These are phyloP conservation scores for Arabidopsis lyrata DNA, from an alignment of 441 rosid genomes.

Conservation along the genomic window DNA sequence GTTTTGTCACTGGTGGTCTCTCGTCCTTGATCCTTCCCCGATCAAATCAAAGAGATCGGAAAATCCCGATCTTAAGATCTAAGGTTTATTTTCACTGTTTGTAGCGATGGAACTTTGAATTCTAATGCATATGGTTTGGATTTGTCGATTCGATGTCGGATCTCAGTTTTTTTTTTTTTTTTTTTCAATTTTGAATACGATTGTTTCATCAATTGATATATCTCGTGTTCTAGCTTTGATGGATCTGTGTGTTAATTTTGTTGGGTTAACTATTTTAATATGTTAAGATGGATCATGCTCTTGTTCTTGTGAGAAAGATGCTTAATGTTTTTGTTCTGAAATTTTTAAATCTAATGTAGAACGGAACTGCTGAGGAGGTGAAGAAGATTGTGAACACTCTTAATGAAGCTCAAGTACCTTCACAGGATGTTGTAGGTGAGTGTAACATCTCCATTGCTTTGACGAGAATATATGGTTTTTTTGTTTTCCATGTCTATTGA, in stretches of 20 bases:
- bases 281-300: conserved; percentile 5
- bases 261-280: neutral
- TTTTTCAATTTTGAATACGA: neutral
- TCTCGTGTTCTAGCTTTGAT: conserved; percentile 1
- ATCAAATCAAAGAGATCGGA: conserved; percentile 21
- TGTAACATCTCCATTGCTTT: conserved; percentile 11
- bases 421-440: conserved; percentile 69
- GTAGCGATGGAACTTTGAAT: neutral
- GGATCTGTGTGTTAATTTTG: conserved; percentile 16
- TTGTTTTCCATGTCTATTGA: neutral
- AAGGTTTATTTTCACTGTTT: conserved; percentile 6
- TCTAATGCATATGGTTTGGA: conserved; percentile 15
- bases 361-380: conserved; percentile 74
- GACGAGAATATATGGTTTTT: neutral
- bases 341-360: conserved; percentile 48
- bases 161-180: neutral
- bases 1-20: neutral
- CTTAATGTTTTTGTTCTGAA: conserved; percentile 21
- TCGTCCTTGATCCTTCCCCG: conserved; percentile 13
- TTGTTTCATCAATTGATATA: neutral
- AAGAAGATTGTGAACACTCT: conserved; percentile 72
- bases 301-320: neutral
- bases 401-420: conserved; percentile 66
- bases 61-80: neutral
- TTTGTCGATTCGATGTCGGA: conserved; percentile 24